Evolutionary conservation across 352 stramenopile genomes (phyloP), one percentile per base, ranked within the genome.

Genomic region (Blastocystis sp.): DNA sequence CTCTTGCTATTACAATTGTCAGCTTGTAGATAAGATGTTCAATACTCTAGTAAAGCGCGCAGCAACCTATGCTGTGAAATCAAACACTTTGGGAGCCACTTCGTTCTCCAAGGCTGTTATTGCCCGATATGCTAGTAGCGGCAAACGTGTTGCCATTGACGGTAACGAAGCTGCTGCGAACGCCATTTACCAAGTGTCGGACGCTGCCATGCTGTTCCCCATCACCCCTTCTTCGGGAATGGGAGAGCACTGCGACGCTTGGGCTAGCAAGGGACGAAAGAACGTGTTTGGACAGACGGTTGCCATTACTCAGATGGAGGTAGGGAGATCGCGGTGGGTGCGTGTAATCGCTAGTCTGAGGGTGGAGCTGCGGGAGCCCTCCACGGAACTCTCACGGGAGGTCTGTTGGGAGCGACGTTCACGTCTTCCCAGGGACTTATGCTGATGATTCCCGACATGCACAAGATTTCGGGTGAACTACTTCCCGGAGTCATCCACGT

Each of bases 401-500:
- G 91, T 65, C 87, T 89, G 34, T 88, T 79, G 3, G 88, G 89
- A 1, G 49, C 91, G 0, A 90, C 88, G 40, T 87, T 93, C 51
- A 87, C 92, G 54, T 90, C 91, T 42, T 92, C 90, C 87, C 91
- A 93, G 87, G 90, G 89, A 84, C 88, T 93, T 85, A 90, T 90
- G 57, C 87, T 92, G 51, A 92, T 93, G 88, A 69, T 92, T 63
- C 90, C 91, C 48, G 91, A 88, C 63, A 88, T 93, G 21, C 92
- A 92, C 54, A 87, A 90, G 92, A 81, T 81, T 67, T 40, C 69
- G 34, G 69, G 69, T 36, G 69, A 81, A 38, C 69, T 81, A 8
- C 42, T 81, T 18, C 69, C 69, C 32, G 69, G 91, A 3, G 92
- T 95, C 40, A 90, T 96, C 48, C 93, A 96, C 88, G 93, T 96